Base-by-base conservation (phyloP, 805 yeast species). In the Cyberlindnera suaveolens region DNA sequence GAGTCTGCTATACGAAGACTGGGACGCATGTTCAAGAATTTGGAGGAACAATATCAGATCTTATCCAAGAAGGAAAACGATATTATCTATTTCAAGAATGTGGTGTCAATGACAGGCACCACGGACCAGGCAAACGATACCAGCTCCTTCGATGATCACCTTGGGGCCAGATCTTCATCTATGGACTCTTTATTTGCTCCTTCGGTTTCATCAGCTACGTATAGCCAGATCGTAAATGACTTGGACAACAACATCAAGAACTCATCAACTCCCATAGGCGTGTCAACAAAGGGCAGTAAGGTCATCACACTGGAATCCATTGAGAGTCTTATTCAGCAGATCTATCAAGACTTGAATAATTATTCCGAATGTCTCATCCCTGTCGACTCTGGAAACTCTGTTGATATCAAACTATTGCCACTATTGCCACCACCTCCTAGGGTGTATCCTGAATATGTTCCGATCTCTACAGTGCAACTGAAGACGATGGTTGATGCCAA, bases 291-390 rank as follows among this genome's bases (percentile, higher is more conserved):
- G 30, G 49, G 47, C 13, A 47, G 46, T 9, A 52, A 48, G 32
- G 46, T 48, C 36, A 42, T 58, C 17, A 56, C 48, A 27, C 50
- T 70, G 9, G 64, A 72, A 6, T 74, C 82, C 0, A 78, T 95
- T 36, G 84, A 82, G 52, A 82, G 86, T 52, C 68, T 91, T 41
- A 77, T 93, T 18, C 88, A 87, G 61, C 96, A 93, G 60, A 75
- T 93, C n/a, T 90, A 74, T 57, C 96, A 90, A 62, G 99, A 93
- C 61, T 70, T 93, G 51, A 95, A 93, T 64, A 88, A 86, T 59
- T 95, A 90, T 64, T 87, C 96, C 0, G 99, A 93, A 62, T 93
- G 99, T 64, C 77, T 89, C 61, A 91, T 93, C 27, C 96, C 97
- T 0, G 78, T 93, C 30, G 96, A 91, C 57, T 81, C 80, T 19